Evolutionary conservation across 2,329 filamentous ascomycete species (phyloP), one percentile per base, ranked within the genome.

Genomic region (Didymellaceae sp.): DNA sequence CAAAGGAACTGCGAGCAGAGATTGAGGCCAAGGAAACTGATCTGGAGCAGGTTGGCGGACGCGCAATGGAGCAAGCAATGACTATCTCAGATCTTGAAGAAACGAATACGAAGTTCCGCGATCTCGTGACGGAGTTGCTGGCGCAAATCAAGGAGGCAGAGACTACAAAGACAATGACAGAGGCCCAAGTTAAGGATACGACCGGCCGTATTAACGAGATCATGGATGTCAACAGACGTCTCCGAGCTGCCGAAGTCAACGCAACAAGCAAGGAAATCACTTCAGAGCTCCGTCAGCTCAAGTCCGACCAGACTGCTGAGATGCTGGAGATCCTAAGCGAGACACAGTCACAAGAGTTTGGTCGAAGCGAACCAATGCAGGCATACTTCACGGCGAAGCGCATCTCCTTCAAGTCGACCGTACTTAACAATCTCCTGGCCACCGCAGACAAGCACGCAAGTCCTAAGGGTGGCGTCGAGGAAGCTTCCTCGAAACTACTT

Each of bases 221-320:
- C 88, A 89, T 96, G 84, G 93, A 99, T 66, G 82, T 99, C 35
- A 97, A 97, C 73, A 84, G 93, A 82, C 95, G 96, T 75, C 82
- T 99, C 33, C 93, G 96, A 67, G 84, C 89, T 47, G 95, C 91
- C 10, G 91, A 91, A 9, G 84, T 91, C 31, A 96, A 96, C 77
- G 89, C 93, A 2, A 93, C 96, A 71, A 87, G 90, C 66, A 97
- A 96, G 77, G 91, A 91, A 0, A 96, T 99, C 55, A 92, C 97
- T 60, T 80, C 97, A 22, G 92, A 97, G 71, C 78, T 97, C 49
- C 85, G 88, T 44, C 87, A 89, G 48, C 83, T 97, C 67, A 91
- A 96, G 63, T 91, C 92, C 0, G 88, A 95, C 63, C 91, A 97
- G 76, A 90, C 91, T 2, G 82, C 86, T 30, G 89, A 97, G 68